Evolutionary conservation across 148 eudicot genomes (phyloP).

Genomic region (Amaranthus cruentus): DNA sequence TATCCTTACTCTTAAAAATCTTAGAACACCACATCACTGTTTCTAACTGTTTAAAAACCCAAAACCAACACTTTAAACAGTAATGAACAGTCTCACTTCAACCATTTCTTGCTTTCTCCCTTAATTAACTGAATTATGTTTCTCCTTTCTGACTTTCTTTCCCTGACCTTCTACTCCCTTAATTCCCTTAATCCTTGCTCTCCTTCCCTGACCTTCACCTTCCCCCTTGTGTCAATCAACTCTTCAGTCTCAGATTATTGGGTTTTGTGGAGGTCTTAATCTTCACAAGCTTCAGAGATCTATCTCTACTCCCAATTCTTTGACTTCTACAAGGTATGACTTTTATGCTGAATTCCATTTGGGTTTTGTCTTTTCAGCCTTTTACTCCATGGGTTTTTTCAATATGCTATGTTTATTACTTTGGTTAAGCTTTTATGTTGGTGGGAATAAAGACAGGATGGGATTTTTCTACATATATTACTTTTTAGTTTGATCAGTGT

Average conservation of each 20-base stretch:
- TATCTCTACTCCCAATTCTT: conserved; percentile 41
- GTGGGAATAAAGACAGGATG: neutral
- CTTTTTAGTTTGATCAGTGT: neutral
- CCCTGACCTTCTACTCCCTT: too few species aligned
- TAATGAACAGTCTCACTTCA: too few species aligned
- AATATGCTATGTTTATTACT: neutral
- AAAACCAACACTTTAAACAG: too few species aligned
- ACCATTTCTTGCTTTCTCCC: too few species aligned
- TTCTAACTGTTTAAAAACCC: too few species aligned
- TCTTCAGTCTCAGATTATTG: conserved; percentile 62
- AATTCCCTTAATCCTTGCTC: too few species aligned
- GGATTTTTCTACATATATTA: neutral
- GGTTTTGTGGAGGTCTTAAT: conserved; percentile 38
- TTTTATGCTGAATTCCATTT: neutral
- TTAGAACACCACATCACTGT: too few species aligned
- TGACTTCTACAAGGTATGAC: conserved; percentile 49
- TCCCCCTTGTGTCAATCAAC: conserved; percentile 68
- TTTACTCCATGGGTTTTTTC: conserved; percentile 13
- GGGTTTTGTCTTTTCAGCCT: conserved; percentile 6
- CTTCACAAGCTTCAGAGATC: conserved; percentile 35
- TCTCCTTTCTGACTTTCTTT: too few species aligned
- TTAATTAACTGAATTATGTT: too few species aligned
- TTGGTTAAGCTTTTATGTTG: too few species aligned
- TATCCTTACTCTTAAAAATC: too few species aligned
- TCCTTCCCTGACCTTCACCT: neutral